Conservation (phyloP, 169 alveolate genomes). For the Plasmodium cynomolgi region DNA sequence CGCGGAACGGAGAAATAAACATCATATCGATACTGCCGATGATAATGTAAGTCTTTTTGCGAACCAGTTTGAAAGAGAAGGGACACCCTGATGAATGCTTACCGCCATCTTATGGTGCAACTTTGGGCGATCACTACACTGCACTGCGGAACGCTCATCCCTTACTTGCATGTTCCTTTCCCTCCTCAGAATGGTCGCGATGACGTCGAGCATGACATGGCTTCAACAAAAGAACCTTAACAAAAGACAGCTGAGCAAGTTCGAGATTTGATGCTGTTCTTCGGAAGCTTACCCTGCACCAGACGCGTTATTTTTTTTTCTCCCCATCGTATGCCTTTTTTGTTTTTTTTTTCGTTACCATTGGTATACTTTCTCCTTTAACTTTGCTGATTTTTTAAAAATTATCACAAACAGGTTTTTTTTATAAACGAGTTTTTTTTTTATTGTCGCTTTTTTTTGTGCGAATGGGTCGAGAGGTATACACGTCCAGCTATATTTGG, state of each 20-base stretch:
- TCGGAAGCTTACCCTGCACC: neutral
- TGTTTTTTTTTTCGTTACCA: neutral
- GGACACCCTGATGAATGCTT: neutral
- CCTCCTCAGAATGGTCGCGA: slow-evolving; percentile 40
- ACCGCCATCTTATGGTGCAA: neutral
- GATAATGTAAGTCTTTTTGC: slow-evolving; percentile 29
- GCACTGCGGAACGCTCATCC: neutral
- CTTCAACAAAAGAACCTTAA: slow-evolving; percentile 26
- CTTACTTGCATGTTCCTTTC: neutral
- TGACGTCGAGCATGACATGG: slow-evolving; percentile 63
- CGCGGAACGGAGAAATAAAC: slow-evolving; percentile 54
- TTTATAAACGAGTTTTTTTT: neutral
- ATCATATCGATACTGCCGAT: slow-evolving; percentile 22
- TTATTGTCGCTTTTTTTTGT: neutral
- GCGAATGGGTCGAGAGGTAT: neutral
- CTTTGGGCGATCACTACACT: neutral
- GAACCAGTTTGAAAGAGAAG: neutral
- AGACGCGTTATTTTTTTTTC: slow-evolving; percentile 2
- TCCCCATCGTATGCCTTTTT: neutral
- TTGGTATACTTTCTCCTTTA: neutral
- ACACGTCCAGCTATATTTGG: neutral
- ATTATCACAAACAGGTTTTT: neutral
- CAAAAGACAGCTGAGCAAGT: slow-evolving; percentile 19
- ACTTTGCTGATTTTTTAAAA: neutral
- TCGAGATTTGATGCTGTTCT: neutral